Base-by-base conservation (phyloP, 306 rosid genomes). In the Cucumis melo region DNA sequence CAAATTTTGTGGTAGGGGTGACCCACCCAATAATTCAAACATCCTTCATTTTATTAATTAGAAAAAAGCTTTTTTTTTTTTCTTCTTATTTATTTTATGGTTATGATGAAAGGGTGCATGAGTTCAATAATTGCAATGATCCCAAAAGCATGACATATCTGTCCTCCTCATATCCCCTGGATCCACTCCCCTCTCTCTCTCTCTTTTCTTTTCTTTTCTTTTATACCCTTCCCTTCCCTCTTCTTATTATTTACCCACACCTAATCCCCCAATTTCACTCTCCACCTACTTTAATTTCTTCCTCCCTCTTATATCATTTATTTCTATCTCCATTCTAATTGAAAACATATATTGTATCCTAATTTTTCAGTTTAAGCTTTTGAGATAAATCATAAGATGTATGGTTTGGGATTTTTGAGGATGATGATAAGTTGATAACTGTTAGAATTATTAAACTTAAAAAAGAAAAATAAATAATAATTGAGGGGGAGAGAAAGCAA, bases 111-210 rank as follows among this genome's bases (percentile, higher is more conserved):
- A 93, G 96, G 86, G 87, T 90, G 95, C 96, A 89, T 90, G 86
- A 82, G 80, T 91, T 91, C 98, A 91, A 92, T 94, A 71, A 91
- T 90, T 90, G 96, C 93, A 87, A 88, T 85, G 88, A 94, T 94
- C 96, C 92, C 89, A 89, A 87, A 85, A 90, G 88, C 91, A 87
- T 88, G 89, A 85, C 93, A 94, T 80, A 77, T 86, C 92, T 84
- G 84, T 86, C 92, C 91, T 78, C 79, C 70, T 84, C 86, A 78
- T 84, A 81, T 83, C 84, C 78, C 68, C 84, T 83, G 12, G 66
- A 84, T 80, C 74, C 79, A 81, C 32, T 32, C 48, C 51, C 87
- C 87, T 88, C 86, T 86, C 91, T 85, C 89, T 85, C 89, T 32
- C 10, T 16, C 11, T 9, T 2, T 11, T 1, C 13, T 59, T 38